Evolutionary conservation across 129 eudicot genomes (phyloP), one percentile per base, ranked within the genome.

Genomic region (Tagetes erecta): DNA sequence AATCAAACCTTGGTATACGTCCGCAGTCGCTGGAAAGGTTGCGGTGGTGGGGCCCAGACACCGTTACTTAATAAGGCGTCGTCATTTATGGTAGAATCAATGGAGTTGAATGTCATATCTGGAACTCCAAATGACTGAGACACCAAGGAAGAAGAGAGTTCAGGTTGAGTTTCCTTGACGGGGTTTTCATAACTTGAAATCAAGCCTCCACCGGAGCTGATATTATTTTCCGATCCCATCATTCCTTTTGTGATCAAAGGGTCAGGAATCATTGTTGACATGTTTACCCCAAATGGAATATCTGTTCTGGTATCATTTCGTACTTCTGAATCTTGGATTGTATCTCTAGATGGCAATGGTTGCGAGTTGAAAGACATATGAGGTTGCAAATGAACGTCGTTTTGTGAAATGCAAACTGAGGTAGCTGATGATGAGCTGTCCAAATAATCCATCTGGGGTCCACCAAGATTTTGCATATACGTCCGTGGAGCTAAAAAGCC

Each of bases 111-210:
- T 27, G 87, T 68, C 86, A 94, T 83, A 59, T 94, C 96, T 3
- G 98, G 98, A 30, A 93, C 92, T 55, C 98, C 98, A 84, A 93
- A 93, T 36, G 96, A 85, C 75, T 94, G 96, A 5, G 97, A 84
- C 67, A 94, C 96, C 89, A 94, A 84, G 11, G 98, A 90, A 2
- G 98, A 88, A 7, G 96, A 84, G 47, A 83, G 93, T 70, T 90
- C 98, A 0, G 89, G 96, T 73, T 86, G 97, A 78, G 85, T 75
- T 36, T 88, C 96, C 76, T 88, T 91, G 1, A 20, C 39, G 9
- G 85, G 78, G 74, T 80, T 86, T 33, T 86, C 92, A 39, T 84
- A 66, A 62, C 67, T 62, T 12, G 67, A 62, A 69, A 87, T 85
- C 87, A 90, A 70, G 30, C 69, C 69, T 39, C 85, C 96, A 58